Conservation (phyloP, 2,329 filamentous ascomycete species). For the Alternaria angustiovoidea region DNA sequence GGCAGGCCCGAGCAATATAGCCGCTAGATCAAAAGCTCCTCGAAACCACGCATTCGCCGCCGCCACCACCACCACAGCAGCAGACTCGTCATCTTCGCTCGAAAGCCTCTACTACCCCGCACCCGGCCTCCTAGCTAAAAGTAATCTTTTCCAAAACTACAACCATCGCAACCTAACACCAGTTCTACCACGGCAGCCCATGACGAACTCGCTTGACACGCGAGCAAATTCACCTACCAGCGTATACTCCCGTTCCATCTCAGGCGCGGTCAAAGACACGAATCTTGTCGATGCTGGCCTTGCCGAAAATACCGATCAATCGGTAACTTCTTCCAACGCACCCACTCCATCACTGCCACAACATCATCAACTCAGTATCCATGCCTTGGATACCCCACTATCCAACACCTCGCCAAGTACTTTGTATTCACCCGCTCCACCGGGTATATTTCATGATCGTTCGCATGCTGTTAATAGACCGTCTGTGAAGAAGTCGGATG, state of each 20-base stretch:
- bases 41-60: not conserved
- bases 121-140: not conserved
- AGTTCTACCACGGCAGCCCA: not conserved
- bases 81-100: not conserved
- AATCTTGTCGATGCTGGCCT: not conserved
- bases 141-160: not conserved
- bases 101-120: not conserved
- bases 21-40: not conserved
- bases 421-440: not conserved
- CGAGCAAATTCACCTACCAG: conserved; percentile 9
- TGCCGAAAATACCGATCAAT: not conserved
- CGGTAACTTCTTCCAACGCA: not conserved
- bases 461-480: not conserved
- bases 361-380: not conserved
- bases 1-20: not conserved
- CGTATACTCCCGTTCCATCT: conserved; percentile 13
- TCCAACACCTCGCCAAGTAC: not conserved
- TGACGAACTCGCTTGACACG: not conserved
- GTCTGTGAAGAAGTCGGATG: not conserved
- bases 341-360: not conserved
- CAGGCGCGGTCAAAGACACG: not conserved
- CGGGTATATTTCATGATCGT: not conserved
- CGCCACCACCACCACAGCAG: not conserved
- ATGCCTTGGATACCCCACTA: not conserved
- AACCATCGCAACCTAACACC: not conserved